A percentile compares a stretch with the other conserved stretches of the same genome.
These are phyloP conservation scores for Tuber brumale DNA, from an alignment of 495 filamentous ascomycete species.

Conservation along the genomic window DNA sequence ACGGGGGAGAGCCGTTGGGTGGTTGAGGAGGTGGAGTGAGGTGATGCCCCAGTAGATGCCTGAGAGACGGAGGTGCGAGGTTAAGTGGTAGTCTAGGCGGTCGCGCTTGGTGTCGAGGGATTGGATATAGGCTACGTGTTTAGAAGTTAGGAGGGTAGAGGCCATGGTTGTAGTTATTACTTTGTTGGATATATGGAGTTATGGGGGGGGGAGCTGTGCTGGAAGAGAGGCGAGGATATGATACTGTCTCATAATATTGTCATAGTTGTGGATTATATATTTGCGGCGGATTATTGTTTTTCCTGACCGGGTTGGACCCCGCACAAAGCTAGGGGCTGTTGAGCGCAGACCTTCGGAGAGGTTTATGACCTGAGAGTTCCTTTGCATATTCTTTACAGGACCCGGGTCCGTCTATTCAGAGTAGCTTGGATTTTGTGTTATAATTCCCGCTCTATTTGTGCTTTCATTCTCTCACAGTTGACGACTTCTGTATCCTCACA, in stretches of 20 bases:
- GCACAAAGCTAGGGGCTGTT: not conserved
- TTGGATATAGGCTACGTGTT: slow-evolving; percentile 90
- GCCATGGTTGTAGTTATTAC: slow-evolving; percentile 13
- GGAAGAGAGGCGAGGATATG: not conserved
- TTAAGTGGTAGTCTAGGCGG: slow-evolving; percentile 94
- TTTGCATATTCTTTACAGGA: not conserved
- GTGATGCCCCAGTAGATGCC: slow-evolving; percentile 95
- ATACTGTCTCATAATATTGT: no score
- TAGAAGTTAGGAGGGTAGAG: slow-evolving; percentile 46
- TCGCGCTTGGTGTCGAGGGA: slow-evolving; percentile 83
- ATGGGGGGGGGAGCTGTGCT: not conserved
- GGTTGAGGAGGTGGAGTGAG: slow-evolving; percentile 74
- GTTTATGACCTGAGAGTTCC: not conserved
- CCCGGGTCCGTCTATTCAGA: not conserved
- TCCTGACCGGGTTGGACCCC: not conserved
- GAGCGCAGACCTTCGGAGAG: not conserved
- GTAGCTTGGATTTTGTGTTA: not conserved
- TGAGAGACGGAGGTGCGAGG: slow-evolving; percentile 88
- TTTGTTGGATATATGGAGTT: not conserved
- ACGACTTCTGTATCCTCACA: not conserved
- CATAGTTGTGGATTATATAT: not conserved
- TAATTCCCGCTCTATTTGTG: not conserved
- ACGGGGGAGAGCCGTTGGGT: slow-evolving; percentile 71
- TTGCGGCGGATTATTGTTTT: not conserved
- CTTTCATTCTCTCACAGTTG: not conserved